phyloP scores from a whole-genome alignment of 306 rosid species.

The Casuarina equisetifolia region DNA sequence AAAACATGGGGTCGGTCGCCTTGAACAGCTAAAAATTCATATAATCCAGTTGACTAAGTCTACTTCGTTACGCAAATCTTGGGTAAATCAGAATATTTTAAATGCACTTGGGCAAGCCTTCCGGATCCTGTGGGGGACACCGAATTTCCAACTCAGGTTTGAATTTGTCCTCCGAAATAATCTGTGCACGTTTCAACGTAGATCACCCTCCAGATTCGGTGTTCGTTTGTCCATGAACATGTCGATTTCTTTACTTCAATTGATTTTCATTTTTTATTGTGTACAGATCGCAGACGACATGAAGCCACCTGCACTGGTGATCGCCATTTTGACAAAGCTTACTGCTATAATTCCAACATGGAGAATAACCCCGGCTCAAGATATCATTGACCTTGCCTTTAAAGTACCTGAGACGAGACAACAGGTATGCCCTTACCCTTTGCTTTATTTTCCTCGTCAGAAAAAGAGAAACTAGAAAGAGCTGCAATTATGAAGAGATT shows the following conservation, averaged over 20 bases:
- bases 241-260: not conserved
- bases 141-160: not conserved
- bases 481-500: not conserved
- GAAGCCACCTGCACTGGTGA: constrained; percentile 45
- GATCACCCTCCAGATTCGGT: not conserved
- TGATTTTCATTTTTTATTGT: not conserved
- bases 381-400: constrained; percentile 63
- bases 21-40: too few species aligned
- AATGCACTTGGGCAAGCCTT: not conserved
- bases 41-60: constrained; percentile 19
- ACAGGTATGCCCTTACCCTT: constrained; percentile 37
- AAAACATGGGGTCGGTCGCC: too few species aligned
- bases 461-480: not conserved
- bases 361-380: constrained; percentile 68
- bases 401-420: constrained; percentile 63
- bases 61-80: not conserved
- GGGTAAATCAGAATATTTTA: not conserved
- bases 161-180: not conserved
- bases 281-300: constrained; percentile 75
- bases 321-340: constrained; percentile 44
- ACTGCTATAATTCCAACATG: constrained; percentile 62
- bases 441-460: not conserved
- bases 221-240: not conserved
- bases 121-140: constrained; percentile 1
- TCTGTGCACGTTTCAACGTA: not conserved